A percentile compares a stretch with the other conserved stretches of the same genome.
Evolutionary conservation across 2,329 filamentous ascomycete species (phyloP).

Genomic region (Pseudopithomyces chartarum): DNA sequence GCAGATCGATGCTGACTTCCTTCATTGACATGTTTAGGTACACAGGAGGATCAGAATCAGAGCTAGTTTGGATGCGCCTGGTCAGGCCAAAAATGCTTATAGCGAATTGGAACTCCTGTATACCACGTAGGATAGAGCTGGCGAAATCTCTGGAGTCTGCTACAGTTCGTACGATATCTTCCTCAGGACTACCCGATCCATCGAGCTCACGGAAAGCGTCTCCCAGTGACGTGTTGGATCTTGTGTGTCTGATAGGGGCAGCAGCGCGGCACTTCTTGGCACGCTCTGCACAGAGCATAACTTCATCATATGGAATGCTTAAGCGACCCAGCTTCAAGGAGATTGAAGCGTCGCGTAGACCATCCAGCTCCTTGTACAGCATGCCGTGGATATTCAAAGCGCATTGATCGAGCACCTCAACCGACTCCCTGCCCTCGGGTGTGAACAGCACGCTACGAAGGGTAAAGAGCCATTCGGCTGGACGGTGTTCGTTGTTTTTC

Average conservation of each 20-base stretch:
- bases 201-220: conserved; percentile 78
- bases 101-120: conserved; percentile 96
- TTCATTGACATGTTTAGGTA: conserved; percentile 92
- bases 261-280: conserved; percentile 54
- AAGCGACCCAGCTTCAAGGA: conserved; percentile 89
- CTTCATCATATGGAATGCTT: conserved; percentile 88
- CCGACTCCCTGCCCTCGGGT: conserved; percentile 79
- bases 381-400: conserved; percentile 91
- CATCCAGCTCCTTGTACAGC: conserved; percentile 82
- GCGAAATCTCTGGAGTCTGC: conserved; percentile 93
- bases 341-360: conserved; percentile 86
- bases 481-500: conserved; percentile 64
- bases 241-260: conserved; percentile 18
- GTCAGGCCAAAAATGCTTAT: conserved; percentile 89
- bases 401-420: conserved; percentile 86
- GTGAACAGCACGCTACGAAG: conserved; percentile 88
- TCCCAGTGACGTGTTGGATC: conserved; percentile 66
- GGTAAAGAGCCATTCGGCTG: conserved; percentile 93
- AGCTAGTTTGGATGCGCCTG: conserved; percentile 73
- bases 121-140: conserved; percentile 84
- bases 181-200: conserved; percentile 67
- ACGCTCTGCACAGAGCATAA: conserved; percentile 66
- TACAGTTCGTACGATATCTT: conserved; percentile 77
- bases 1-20: conserved; percentile 90
- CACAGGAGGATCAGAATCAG: conserved; percentile 71